Percentiles rank a stretch among this genome's conserved stretches.
These are phyloP conservation scores for Senecio squalidus DNA, from an alignment of 140 eudicot species.

Conservation along the genomic window DNA sequence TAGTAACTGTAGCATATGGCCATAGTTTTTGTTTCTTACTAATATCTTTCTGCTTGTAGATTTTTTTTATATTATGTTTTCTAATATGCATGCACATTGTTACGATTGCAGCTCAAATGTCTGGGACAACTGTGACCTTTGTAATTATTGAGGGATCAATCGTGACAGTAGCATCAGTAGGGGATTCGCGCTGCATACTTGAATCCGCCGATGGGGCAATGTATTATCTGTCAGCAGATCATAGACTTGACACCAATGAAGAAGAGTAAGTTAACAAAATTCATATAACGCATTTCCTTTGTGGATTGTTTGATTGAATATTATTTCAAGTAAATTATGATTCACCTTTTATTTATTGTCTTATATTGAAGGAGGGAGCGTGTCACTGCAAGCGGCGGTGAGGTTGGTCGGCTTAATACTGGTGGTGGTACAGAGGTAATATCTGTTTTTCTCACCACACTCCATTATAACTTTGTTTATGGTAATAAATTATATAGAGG, in stretches of 20 bases:
- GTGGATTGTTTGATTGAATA: constrained; percentile 7
- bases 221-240: constrained; percentile 82
- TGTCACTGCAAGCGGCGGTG: constrained; percentile 90
- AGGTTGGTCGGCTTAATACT: constrained; percentile 95
- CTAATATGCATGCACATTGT: constrained; percentile 10
- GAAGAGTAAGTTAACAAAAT: constrained; percentile 62
- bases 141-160: constrained; percentile 90
- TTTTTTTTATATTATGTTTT: not conserved
- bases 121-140: constrained; percentile 97
- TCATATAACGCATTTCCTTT: constrained; percentile 1
- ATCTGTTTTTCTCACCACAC: not conserved
- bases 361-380: constrained; percentile 68
- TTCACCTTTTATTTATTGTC: not conserved
- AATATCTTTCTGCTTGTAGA: not conserved
- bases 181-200: constrained; percentile 90
- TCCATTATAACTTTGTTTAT: not conserved
- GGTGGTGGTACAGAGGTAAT: constrained; percentile 96
- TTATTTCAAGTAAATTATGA: not conserved
- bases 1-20: not conserved
- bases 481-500: too few relatives aligned
- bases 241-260: constrained; percentile 86
- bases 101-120: constrained; percentile 53
- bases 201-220: constrained; percentile 93
- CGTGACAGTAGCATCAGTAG: constrained; percentile 89
- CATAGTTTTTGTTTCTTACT: not conserved